Base-by-base conservation (phyloP, 108 stramenopile species). In the Pseudonitzschia multiseries region DNA sequence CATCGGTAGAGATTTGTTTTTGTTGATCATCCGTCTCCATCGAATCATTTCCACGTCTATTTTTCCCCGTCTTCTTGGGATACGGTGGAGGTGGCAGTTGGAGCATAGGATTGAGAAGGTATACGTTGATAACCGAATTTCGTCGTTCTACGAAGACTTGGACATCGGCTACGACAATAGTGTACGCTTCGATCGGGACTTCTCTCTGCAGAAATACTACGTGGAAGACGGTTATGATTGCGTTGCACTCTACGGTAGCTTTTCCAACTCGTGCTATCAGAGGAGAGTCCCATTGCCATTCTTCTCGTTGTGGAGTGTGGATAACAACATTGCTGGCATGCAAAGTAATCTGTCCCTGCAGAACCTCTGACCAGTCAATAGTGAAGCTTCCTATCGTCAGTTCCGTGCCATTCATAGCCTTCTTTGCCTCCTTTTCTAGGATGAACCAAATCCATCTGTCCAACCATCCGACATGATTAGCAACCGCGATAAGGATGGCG, bases 121-220 rank as follows among this genome's bases (percentile, higher is more conserved):
- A 84, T 17, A 88, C 81, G 68, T 88, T 88, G 60, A 85, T 75
- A 22, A 88, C 72, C 51, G 78, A 53, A n/a, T 78, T 71, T 22
- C 71, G 69, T 32, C 83, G 81, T 61, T 88, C 87, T 43, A 88
- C 63, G 74, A 88, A 88, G 9, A 83, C 81, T 77, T 88, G 87
- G 21, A 82, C 77, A 65, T 88, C 87, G 14, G 78, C 43, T 20
- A 85, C 44, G 10, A 68, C 28, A 24, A 84, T 53, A 4, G 78
- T 70, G 57, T 88, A 84, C 2, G 85, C 24, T 18, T 88, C 87
- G 41, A 79, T 50, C 3, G 78, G 77, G 26, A 74, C 20, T 46
- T 83, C 59, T 18, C 63, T 48, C 43, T 61, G 22, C 50, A 78
- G 69, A 40, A 78, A 46, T 15, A 74, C 26, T 9, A 32, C 59